Evolutionary conservation across 2,329 filamentous ascomycete genomes (phyloP).

Genomic region (Penicillium brevicompactum): DNA sequence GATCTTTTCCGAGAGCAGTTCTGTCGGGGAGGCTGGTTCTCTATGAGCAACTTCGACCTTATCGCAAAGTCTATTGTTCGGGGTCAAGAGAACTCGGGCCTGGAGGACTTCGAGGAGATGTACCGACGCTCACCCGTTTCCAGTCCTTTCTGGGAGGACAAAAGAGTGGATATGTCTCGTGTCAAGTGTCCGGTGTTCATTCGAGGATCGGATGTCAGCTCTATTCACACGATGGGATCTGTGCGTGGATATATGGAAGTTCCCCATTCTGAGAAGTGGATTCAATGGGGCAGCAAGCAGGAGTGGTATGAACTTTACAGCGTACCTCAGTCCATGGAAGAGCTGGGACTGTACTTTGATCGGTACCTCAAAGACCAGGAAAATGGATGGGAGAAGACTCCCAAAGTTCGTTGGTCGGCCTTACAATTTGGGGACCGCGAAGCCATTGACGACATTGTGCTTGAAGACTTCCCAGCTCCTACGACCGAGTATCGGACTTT

Average conservation of each 20-base stretch:
- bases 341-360: constrained; percentile 50
- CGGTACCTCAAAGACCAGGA: constrained; percentile 45
- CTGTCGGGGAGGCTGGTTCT: constrained; percentile 42
- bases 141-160: constrained; percentile 43
- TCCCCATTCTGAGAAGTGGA: constrained; percentile 45
- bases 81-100: constrained; percentile 25
- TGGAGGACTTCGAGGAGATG: constrained; percentile 49
- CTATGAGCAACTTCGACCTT: constrained; percentile 45
- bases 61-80: constrained; percentile 44
- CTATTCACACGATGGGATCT: constrained; percentile 40
- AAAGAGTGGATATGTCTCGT: constrained; percentile 37
- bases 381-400: constrained; percentile 53
- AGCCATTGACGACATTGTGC: constrained; percentile 35
- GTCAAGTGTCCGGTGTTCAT: constrained; percentile 41
- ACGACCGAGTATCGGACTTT: constrained; percentile 37
- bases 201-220: constrained; percentile 34
- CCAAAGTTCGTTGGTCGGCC: constrained; percentile 47
- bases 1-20: constrained; percentile 53
- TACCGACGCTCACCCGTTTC: constrained; percentile 36
- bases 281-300: constrained; percentile 43
- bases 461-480: constrained; percentile 38
- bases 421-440: constrained; percentile 39
- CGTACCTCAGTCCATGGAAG: constrained; percentile 35
- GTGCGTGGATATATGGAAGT: constrained; percentile 43
- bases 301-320: constrained; percentile 52